Conservation (phyloP, 2,329 filamentous ascomycete genomes). For the Ilyonectria sp. region DNA sequence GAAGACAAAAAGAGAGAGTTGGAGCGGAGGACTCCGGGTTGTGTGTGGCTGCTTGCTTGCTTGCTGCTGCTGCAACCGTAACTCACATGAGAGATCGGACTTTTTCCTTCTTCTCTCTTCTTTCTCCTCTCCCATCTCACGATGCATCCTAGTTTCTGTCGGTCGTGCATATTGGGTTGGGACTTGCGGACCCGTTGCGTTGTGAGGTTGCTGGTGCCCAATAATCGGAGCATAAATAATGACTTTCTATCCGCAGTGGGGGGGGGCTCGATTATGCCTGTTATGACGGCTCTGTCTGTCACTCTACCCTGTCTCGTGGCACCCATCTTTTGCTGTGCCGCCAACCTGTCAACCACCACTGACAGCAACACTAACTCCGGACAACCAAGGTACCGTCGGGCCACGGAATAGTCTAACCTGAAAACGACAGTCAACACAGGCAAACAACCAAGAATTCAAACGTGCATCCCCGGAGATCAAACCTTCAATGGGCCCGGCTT, state of each 20-base stretch:
- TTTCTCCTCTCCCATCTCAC: neutral
- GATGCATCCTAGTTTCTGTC: neutral
- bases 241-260: neutral
- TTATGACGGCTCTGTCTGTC: neutral
- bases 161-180: slow-evolving; percentile 8
- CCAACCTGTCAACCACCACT: slow-evolving; percentile 5
- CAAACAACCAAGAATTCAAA: slow-evolving; percentile 7
- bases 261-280: neutral
- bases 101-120: neutral
- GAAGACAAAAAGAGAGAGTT: slow-evolving; percentile 4
- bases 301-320: slow-evolving; percentile 5
- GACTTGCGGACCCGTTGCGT: neutral
- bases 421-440: slow-evolving; percentile 4
- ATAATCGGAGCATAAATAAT: slow-evolving; percentile 2
- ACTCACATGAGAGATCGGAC: slow-evolving; percentile 12
- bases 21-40: slow-evolving; percentile 7
- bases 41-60: slow-evolving; percentile 1
- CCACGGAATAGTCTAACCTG: neutral
- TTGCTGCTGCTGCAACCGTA: slow-evolving; percentile 5
- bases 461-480: slow-evolving; percentile 16
- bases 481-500: slow-evolving; percentile 10
- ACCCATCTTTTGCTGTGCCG: slow-evolving; percentile 3
- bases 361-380: slow-evolving; percentile 17
- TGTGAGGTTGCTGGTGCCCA: slow-evolving; percentile 7
- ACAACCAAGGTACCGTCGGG: slow-evolving; percentile 10